Percentiles rank a stretch among this genome's conserved stretches.
Conservation (phyloP, 257 asterid genomes). For the Nicotiana noctiflora region DNA sequence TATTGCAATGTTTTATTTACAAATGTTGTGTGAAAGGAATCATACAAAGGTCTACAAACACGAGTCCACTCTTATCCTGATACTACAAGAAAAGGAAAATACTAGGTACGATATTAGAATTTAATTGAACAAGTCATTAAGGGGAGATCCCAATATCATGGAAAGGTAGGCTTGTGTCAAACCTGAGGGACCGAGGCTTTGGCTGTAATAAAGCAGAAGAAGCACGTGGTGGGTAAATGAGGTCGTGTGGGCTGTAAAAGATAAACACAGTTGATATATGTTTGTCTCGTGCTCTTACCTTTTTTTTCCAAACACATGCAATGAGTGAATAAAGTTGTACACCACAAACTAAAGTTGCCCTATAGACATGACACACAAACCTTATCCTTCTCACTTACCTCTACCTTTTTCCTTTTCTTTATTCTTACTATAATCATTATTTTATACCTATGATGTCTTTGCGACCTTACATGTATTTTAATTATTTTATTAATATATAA, state of each 20-base stretch:
- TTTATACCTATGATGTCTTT: background rate
- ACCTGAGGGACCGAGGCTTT: background rate
- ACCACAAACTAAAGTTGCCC: background rate
- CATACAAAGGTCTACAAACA: no score
- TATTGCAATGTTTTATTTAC: no score
- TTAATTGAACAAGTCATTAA: no score
- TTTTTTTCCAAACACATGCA: background rate
- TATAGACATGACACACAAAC: background rate
- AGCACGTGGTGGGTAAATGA: slow-evolving; percentile 21
- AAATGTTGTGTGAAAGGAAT: no score
- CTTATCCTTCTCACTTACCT: background rate
- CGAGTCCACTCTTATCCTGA: background rate
- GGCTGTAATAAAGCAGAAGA: background rate
- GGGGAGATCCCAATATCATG: background rate
- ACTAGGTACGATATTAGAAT: background rate
- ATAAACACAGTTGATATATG: slow-evolving; percentile 21
- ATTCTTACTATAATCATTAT: background rate
- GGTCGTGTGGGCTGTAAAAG: slow-evolving; percentile 29
- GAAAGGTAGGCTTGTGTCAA: background rate
- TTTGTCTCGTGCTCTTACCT: slow-evolving; percentile 11
- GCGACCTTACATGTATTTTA: no score
- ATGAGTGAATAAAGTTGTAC: background rate
- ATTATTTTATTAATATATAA: background rate
- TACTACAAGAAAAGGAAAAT: background rate
- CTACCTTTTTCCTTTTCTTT: background rate